A percentile compares a stretch with the other conserved stretches of the same genome.
Conservation (phyloP, 2,329 filamentous ascomycete species). For the Sclerotinia nivalis region DNA sequence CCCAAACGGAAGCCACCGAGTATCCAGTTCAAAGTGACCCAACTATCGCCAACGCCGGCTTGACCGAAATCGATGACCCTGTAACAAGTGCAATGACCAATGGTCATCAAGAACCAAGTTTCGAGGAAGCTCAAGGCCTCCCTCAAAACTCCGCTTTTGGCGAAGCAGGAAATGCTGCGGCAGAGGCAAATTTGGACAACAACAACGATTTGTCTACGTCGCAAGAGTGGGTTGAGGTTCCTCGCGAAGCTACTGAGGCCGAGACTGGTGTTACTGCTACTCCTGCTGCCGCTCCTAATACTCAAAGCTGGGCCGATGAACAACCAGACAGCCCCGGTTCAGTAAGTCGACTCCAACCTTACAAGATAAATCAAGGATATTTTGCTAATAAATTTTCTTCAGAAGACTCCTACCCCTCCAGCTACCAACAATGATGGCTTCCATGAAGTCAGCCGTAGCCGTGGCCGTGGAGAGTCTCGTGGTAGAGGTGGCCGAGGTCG, state of each 20-base stretch:
- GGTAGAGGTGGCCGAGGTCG: constrained; percentile 50
- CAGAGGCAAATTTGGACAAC: constrained; percentile 65
- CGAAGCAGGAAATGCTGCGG: constrained; percentile 60
- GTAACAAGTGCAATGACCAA: constrained; percentile 46
- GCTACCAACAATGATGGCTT: constrained; percentile 64
- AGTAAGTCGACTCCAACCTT: constrained; percentile 44
- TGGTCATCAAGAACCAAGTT: constrained; percentile 46
- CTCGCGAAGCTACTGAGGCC: constrained; percentile 72
- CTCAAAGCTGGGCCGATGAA: constrained; percentile 81
- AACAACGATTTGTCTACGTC: constrained; percentile 41
- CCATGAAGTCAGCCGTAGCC: constrained; percentile 63
- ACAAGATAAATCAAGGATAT: not conserved
- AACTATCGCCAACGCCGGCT: constrained; percentile 64
- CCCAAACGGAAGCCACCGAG: constrained; percentile 40
- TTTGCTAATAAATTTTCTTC: not conserved
- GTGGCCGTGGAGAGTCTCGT: constrained; percentile 50
- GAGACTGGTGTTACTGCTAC: constrained; percentile 65
- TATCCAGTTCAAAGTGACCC: constrained; percentile 57
- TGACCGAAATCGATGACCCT: constrained; percentile 64
- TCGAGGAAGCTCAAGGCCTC: constrained; percentile 41
- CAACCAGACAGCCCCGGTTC: constrained; percentile 56
- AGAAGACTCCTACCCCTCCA: constrained; percentile 43
- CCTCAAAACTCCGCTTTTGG: constrained; percentile 54
- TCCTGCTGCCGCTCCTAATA: constrained; percentile 54
- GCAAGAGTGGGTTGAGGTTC: constrained; percentile 57